Percentiles rank a stretch among this genome's conserved stretches.
Conservation (phyloP, 164 flowering plant species). For the Vitis rotundifolia region DNA sequence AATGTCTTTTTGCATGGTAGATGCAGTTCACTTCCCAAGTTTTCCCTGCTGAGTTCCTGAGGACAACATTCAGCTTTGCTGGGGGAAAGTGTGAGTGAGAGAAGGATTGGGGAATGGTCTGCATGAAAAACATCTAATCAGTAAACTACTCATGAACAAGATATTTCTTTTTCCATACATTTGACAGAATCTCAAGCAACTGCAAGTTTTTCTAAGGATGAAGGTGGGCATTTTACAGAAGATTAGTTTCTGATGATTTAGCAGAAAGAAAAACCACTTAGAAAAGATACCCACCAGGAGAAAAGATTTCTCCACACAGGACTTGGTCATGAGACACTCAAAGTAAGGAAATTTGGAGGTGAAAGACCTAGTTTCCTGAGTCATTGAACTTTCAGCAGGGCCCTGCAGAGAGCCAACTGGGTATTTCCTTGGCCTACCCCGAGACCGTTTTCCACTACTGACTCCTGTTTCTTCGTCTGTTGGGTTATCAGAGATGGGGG, state of each 20-base stretch:
- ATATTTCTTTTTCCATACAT: too few species aligned
- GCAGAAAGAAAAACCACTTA: too few species aligned
- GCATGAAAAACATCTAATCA: not conserved
- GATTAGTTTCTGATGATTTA: too few species aligned
- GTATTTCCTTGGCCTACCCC: not conserved
- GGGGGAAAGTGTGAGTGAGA: not conserved
- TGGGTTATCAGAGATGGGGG: not conserved
- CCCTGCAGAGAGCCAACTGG: too few species aligned
- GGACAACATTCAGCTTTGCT: not conserved
- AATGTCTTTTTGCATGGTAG: too few species aligned
- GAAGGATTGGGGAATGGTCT: not conserved
- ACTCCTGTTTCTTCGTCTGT: not conserved
- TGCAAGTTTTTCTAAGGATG: too few species aligned
- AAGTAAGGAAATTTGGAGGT: not conserved
- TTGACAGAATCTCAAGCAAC: too few species aligned
- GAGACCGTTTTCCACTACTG: not conserved
- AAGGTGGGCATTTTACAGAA: too few species aligned
- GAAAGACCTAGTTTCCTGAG: not conserved
- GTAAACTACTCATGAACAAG: too few species aligned
- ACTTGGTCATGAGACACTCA: not conserved
- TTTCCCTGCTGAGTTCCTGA: not conserved
- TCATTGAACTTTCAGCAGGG: not conserved
- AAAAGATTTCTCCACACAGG: not conserved
- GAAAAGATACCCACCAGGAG: not conserved
- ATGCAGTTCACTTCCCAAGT: not conserved